Evolutionary conservation across 2,329 filamentous ascomycete genomes (phyloP).

Genomic region (Ophiosphaerella narmari): DNA sequence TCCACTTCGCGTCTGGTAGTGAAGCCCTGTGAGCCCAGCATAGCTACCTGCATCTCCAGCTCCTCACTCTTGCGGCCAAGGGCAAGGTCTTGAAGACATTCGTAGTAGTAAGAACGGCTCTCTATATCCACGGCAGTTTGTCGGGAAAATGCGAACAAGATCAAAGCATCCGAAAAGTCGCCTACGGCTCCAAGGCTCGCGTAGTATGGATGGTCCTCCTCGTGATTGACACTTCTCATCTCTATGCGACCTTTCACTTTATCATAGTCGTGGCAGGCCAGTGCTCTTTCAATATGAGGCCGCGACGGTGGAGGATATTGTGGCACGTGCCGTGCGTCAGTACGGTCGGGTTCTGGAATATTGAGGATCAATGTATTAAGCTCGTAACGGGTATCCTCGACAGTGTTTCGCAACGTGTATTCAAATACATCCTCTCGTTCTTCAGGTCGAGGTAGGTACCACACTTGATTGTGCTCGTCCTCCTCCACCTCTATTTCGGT

Average conservation of each 20-base stretch:
- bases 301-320: conserved; percentile 43
- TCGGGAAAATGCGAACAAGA: conserved; percentile 66
- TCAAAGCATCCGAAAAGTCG: conserved; percentile 65
- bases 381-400: conserved; percentile 66
- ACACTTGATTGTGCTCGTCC: conserved; percentile 37
- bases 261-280: conserved; percentile 46
- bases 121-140: conserved; percentile 62
- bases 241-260: conserved; percentile 27
- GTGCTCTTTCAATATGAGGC: conserved; percentile 44
- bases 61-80: conserved; percentile 59
- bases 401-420: conserved; percentile 30
- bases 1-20: conserved; percentile 61
- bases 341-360: conserved; percentile 35
- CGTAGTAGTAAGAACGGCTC: conserved; percentile 65
- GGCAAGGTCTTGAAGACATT: conserved; percentile 66
- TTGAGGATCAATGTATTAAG: conserved; percentile 58
- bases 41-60: conserved; percentile 62
- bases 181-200: conserved; percentile 65
- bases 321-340: conserved; percentile 34
- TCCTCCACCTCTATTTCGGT: conserved; percentile 38
- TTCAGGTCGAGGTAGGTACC: conserved; percentile 39
- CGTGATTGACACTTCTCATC: conserved; percentile 34
- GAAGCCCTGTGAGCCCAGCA: conserved; percentile 63
- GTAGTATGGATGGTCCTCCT: conserved; percentile 55
- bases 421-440: conserved; percentile 24